phyloP scores from a whole-genome alignment of 345 rosid species.

The Lepidium aucheri region DNA sequence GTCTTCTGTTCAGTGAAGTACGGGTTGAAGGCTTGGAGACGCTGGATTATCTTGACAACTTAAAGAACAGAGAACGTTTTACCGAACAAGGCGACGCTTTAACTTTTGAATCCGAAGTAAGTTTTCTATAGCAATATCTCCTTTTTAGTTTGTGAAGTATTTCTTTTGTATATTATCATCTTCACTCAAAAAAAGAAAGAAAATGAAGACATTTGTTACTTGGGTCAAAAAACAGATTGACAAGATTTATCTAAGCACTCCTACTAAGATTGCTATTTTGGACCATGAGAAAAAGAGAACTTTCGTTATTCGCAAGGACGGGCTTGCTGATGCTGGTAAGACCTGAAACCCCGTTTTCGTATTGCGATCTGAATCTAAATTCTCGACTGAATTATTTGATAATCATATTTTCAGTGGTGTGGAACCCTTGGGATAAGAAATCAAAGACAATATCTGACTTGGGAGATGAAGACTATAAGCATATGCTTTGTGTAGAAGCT shows the following conservation, averaged over 20 bases:
- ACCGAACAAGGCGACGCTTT: conserved; percentile 96
- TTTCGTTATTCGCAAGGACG: conserved; percentile 85
- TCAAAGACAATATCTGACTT: conserved; percentile 81
- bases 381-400: background rate
- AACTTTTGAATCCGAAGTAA: conserved; percentile 87
- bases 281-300: conserved; percentile 98
- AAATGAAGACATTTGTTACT: background rate
- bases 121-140: conserved; percentile 13
- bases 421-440: conserved; percentile 98
- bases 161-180: background rate
- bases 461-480: conserved; percentile 92
- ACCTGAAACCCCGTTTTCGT: background rate
- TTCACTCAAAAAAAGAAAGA: background rate
- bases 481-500: conserved; percentile 94
- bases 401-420: conserved; percentile 54
- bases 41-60: conserved; percentile 86
- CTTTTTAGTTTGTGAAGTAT: background rate
- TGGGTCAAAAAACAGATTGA: conserved; percentile 44
- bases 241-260: conserved; percentile 75
- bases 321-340: conserved; percentile 97
- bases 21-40: conserved; percentile 94
- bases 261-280: conserved; percentile 84
- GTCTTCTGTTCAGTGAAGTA: conserved; percentile 63
- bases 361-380: background rate
- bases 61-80: conserved; percentile 69